phyloP scores from a whole-genome alignment of 768 basidiomycete species.

The Thelephora ganbajun region DNA sequence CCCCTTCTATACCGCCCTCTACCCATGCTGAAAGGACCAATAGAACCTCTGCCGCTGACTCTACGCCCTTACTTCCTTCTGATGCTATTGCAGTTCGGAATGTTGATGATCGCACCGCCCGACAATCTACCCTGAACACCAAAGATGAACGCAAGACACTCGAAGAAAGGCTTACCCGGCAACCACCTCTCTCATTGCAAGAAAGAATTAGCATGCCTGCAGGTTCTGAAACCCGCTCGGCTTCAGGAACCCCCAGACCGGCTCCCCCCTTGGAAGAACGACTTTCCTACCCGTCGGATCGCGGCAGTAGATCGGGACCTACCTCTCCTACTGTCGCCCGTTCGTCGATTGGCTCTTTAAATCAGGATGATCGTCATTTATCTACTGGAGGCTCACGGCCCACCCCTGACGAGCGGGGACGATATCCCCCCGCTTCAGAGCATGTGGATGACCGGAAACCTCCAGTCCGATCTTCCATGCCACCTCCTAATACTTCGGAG shows the following conservation, averaged over 20 bases:
- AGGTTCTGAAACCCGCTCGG: constrained; percentile 1
- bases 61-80: constrained; percentile 1
- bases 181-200: constrained; percentile 10
- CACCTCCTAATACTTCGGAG: constrained; percentile 1
- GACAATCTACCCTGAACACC: constrained; percentile 8
- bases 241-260: constrained; percentile 5
- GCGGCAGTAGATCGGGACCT: neutral
- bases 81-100: constrained; percentile 3
- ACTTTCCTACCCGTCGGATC: constrained; percentile 7
- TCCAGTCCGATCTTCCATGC: constrained; percentile 3
- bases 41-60: constrained; percentile 5
- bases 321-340: neutral
- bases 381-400: constrained; percentile 5
- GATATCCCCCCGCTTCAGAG: constrained; percentile 4
- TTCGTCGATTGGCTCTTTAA: constrained; percentile 5
- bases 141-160: constrained; percentile 7
- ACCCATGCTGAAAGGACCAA: constrained; percentile 3
- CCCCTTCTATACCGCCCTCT: constrained; percentile 5
- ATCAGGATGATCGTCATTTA: constrained; percentile 3
- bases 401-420: constrained; percentile 14
- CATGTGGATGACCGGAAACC: constrained; percentile 1
- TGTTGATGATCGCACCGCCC: constrained; percentile 7
- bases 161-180: constrained; percentile 13
- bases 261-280: constrained; percentile 13
- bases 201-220: constrained; percentile 11